Conservation (phyloP, 495 filamentous ascomycete species). For the Aspergillus saccharolyticus region DNA sequence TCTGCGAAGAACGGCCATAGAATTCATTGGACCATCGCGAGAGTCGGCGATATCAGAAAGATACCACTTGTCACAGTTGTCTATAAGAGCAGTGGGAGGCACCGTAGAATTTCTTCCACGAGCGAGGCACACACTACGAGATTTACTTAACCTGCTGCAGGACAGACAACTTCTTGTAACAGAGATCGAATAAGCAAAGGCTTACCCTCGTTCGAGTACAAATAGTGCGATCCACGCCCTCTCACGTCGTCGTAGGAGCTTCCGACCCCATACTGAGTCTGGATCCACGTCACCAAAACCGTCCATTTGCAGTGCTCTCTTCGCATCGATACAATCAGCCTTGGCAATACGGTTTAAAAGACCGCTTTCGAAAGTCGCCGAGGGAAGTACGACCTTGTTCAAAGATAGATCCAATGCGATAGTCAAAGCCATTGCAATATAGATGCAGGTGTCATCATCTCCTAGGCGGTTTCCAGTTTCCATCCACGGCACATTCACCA, state of each 20-base stretch:
- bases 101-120: slow-evolving; percentile 64
- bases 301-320: slow-evolving; percentile 59
- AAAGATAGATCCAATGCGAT: slow-evolving; percentile 64
- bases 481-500: slow-evolving; percentile 78
- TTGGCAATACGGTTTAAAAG: slow-evolving; percentile 47
- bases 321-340: slow-evolving; percentile 62
- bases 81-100: slow-evolving; percentile 57
- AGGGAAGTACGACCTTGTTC: slow-evolving; percentile 61
- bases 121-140: slow-evolving; percentile 57
- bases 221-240: slow-evolving; percentile 67
- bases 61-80: slow-evolving; percentile 66
- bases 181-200: not conserved
- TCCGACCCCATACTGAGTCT: slow-evolving; percentile 51
- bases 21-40: slow-evolving; percentile 64
- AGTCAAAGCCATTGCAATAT: slow-evolving; percentile 62
- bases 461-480: slow-evolving; percentile 59
- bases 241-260: slow-evolving; percentile 59
- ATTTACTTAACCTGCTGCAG: not conserved
- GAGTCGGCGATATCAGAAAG: slow-evolving; percentile 55
- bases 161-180: not conserved
- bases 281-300: slow-evolving; percentile 61
- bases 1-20: slow-evolving; percentile 61
- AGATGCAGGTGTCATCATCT: slow-evolving; percentile 68
- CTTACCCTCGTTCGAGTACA: slow-evolving; percentile 65
- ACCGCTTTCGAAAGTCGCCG: slow-evolving; percentile 45